Conservation (phyloP, 176 grass and related monocot genomes). For the Panicum miliaceum region DNA sequence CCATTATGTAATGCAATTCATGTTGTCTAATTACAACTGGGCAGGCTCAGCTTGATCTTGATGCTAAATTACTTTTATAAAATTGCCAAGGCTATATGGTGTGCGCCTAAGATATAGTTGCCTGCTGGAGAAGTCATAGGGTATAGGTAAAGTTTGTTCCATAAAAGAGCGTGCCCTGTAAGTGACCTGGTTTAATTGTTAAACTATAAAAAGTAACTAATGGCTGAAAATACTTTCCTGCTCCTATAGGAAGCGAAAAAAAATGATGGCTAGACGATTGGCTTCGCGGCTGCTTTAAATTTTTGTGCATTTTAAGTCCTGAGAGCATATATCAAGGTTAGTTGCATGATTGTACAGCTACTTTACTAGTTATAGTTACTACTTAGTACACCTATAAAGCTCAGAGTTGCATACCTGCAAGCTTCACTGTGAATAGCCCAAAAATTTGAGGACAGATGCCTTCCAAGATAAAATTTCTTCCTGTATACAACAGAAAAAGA, state of each 20-base stretch:
- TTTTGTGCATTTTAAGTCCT: not conserved
- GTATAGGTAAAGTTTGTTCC: no score
- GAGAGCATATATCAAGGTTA: slow-evolving; percentile 12
- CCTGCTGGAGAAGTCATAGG: no score
- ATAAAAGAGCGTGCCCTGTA: no score
- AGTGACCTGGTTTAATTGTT: no score
- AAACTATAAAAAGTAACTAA: no score
- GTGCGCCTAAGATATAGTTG: no score
- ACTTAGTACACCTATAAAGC: slow-evolving; percentile 5
- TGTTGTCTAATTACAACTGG: not conserved
- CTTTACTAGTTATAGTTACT: slow-evolving; percentile 2
- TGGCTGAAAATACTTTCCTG: not conserved
- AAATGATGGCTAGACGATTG: not conserved
- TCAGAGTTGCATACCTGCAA: slow-evolving; percentile 65
- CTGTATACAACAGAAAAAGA: slow-evolving; percentile 41
- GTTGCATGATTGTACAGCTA: not conserved
- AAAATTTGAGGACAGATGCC: slow-evolving; percentile 88
- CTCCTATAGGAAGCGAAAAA: not conserved
- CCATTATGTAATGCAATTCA: not conserved
- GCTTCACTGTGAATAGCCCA: slow-evolving; percentile 96
- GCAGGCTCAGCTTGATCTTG: not conserved
- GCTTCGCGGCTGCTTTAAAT: not conserved
- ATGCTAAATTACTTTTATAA: not conserved
- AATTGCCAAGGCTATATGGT: no score
- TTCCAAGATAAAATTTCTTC: slow-evolving; percentile 83